Conservation (phyloP, 345 rosid species). For the Carallia brachiata region DNA sequence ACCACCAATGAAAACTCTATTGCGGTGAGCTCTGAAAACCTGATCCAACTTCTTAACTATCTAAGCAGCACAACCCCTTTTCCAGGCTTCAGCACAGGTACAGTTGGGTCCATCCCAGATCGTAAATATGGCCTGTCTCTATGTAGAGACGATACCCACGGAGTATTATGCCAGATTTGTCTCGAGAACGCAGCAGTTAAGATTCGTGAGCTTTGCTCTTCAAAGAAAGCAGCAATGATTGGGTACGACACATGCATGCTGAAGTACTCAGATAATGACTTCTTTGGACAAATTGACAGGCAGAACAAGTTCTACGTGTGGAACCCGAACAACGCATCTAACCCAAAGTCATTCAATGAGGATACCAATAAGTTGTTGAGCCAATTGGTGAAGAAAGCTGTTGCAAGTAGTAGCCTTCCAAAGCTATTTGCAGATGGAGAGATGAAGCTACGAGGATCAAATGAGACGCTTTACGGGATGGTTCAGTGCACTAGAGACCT, state of each 20-base stretch:
- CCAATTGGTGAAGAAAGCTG: constrained; percentile 20
- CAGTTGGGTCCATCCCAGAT: constrained; percentile 6
- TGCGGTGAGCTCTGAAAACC: no score
- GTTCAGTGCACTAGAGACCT: constrained; percentile 39
- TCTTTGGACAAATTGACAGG: constrained; percentile 38
- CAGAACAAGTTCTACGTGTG: constrained; percentile 31
- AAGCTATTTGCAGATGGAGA: constrained; percentile 26
- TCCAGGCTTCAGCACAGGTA: no score
- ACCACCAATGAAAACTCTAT: no score
- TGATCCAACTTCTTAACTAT: no score
- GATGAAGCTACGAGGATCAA: constrained; percentile 1
- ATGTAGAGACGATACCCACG: constrained; percentile 33
- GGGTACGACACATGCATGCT: constrained; percentile 37
- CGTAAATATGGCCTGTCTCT: constrained; percentile 24
- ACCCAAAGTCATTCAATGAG: constrained; percentile 21
- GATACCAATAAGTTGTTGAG: constrained; percentile 24
- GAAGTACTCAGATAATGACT: constrained; percentile 28
- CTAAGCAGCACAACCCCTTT: no score
- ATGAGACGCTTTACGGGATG: constrained; percentile 26
- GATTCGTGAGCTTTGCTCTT: constrained; percentile 25
- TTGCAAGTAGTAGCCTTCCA: background rate
- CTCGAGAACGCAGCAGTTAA: constrained; percentile 16
- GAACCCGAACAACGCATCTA: constrained; percentile 13
- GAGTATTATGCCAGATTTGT: constrained; percentile 28
- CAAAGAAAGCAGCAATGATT: constrained; percentile 30